Evolutionary conservation across 805 yeast genomes (phyloP).

Genomic region (Zygotorulaspora sp.): DNA sequence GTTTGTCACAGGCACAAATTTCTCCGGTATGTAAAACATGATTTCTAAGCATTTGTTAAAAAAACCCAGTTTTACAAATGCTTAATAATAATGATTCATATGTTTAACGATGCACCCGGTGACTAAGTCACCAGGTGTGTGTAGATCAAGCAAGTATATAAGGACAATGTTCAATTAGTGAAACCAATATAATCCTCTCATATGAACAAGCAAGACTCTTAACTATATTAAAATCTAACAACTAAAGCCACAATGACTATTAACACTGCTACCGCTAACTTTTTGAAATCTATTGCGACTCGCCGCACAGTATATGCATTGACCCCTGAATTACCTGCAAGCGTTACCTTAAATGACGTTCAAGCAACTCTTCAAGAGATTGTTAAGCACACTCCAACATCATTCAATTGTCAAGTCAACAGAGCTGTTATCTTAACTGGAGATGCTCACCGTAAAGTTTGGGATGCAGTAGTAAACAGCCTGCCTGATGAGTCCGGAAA

Average conservation of each 20-base stretch:
- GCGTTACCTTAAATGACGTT: conserved; percentile 39
- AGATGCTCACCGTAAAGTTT: conserved; percentile 42
- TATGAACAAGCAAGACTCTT: too few species aligned
- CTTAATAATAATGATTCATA: too few species aligned
- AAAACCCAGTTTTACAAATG: too few species aligned
- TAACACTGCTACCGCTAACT: conserved; percentile 8
- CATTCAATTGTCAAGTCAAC: conserved; percentile 49
- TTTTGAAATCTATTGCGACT: conserved; percentile 34
- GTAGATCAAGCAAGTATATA: too few species aligned
- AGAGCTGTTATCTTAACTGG: conserved; percentile 48
- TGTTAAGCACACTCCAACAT: conserved; percentile 46
- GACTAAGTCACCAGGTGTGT: too few species aligned
- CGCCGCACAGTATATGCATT: conserved; percentile 49
- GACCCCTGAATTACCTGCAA: conserved; percentile 42
- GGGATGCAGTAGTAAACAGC: conserved; percentile 41
- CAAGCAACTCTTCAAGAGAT: conserved; percentile 41
- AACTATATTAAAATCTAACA: neutral
- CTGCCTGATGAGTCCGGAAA: conserved; percentile 37
- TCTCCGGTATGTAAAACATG: too few species aligned
- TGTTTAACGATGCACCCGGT: too few species aligned
- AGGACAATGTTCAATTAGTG: too few species aligned
- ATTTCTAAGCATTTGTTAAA: too few species aligned
- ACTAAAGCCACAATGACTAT: neutral
- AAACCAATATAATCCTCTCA: too few species aligned
- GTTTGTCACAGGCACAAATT: too few species aligned